Conservation (phyloP, 2,329 filamentous ascomycete genomes). For the Acephala macrosclerotiorum region DNA sequence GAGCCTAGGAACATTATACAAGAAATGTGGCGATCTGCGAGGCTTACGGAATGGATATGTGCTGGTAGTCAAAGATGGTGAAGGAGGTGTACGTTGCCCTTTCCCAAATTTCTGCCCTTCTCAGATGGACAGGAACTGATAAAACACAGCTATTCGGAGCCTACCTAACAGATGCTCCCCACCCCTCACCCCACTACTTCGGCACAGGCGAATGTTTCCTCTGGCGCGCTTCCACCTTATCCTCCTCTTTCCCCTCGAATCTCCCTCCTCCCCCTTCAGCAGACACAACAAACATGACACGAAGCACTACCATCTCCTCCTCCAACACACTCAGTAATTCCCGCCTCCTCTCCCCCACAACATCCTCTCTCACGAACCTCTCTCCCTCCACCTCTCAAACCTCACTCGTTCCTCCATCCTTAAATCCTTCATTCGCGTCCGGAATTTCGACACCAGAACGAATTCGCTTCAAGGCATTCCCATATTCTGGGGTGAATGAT, state of each 20-base stretch:
- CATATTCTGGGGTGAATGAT: slow-evolving; percentile 94
- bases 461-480: slow-evolving; percentile 96
- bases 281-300: slow-evolving; percentile 66
- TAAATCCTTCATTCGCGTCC: slow-evolving; percentile 34
- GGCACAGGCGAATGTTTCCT: slow-evolving; percentile 97
- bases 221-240: slow-evolving; percentile 77
- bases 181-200: slow-evolving; percentile 84
- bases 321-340: slow-evolving; percentile 40
- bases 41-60: slow-evolving; percentile 85
- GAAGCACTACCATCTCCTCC: slow-evolving; percentile 64
- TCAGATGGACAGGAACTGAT: background rate
- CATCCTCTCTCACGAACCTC: slow-evolving; percentile 32
- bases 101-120: background rate
- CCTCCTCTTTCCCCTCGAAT: slow-evolving; percentile 52
- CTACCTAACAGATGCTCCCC: slow-evolving; percentile 89
- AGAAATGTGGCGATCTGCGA: slow-evolving; percentile 73
- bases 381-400: slow-evolving; percentile 32
- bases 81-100: slow-evolving; percentile 67
- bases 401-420: slow-evolving; percentile 43
- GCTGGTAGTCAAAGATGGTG: slow-evolving; percentile 81
- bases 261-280: slow-evolving; percentile 73
- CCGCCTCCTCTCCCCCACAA: slow-evolving; percentile 25
- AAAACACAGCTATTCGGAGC: slow-evolving; percentile 78
- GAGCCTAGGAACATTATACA: slow-evolving; percentile 85
- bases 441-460: slow-evolving; percentile 68